Evolutionary conservation across 2,329 filamentous ascomycete genomes (phyloP), one percentile per base, ranked within the genome.

Genomic region (Trichoderma sp.): DNA sequence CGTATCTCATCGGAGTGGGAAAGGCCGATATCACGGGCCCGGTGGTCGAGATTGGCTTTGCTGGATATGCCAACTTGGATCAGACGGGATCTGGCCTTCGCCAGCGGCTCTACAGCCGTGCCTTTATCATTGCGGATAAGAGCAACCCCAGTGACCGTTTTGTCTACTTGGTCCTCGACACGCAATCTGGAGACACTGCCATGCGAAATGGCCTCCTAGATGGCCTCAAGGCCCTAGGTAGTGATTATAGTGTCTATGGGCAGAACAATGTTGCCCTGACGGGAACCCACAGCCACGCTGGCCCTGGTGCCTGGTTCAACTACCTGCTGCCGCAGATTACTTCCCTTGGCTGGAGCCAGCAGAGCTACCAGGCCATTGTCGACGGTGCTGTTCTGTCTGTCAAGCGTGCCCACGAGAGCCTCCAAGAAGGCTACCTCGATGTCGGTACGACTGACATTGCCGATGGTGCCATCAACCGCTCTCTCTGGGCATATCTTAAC

Each of bases 281-380:
- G 0, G 94, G 94, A 64, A 98, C 94, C 0, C 94, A 98, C 78
- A 95, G 92, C 29, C 94, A 98, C 80, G 90, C 93, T 27, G 94
- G 94, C 0, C 94, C 94, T 0, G 94, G 92, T 2, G 94, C 91
- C 6, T 98, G 93, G 93, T 84, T 96, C 76, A 98, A 98, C 79
- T 98, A 97, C 76, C 85, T 98, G 10, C 84, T 97, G 6, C 94
- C 94, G 8, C 94, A 97, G 76, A 91, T 98, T 71, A 95, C 94
- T 0, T 94, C 89, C 74, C 85, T 91, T 68, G 94, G 94, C 0
- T 97, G 97, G 73, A 86, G 93, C 78, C 88, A 89, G 74, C 92
- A 96, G 78, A 96, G 92, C 74, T 97, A 97, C 75, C 86, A 90
- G 71, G 93, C 94, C 32, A 93, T 98, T 70, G 93, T 98, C 0